Base-by-base conservation (phyloP, 108 stramenopile species). In the Aurantiochytrium sp. region DNA sequence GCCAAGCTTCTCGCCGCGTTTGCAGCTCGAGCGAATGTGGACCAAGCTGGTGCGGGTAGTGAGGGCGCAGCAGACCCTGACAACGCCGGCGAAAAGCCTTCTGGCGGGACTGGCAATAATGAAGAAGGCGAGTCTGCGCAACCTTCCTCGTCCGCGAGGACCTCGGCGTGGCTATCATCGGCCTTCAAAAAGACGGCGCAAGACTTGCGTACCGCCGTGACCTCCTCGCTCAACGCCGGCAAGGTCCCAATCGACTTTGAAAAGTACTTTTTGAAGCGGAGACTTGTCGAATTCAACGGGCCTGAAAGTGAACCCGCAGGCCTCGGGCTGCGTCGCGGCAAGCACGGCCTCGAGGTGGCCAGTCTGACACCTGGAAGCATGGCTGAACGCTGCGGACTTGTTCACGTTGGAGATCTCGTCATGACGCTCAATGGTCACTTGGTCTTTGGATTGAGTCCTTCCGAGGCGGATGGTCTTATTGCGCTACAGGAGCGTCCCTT, bases 111-210 rank as follows among this genome's bases (percentile, higher is more conserved):
- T 35, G 35, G 35, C 35, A 35, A 35, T 35, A 35, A 35, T 35
- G 35, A 35, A 1, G 35, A 35, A 35, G 35, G 35, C 35, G 35
- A 35, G 35, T 69, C 64, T 28, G 42, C 35, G 35, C 64, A 8
- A 12, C 18, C 64, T 35, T 28, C 64, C 10, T 6, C 25, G 64
- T 69, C 64, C 0, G 35, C 35, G 25, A 47, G 6, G 10, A 83
- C 76, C 10, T 28, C 51, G 6, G 51, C 16, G 23, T 83, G 76
- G 76, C 51, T 83, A 6, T 83, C 76, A 8, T 83, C 76, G 6
- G 76, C 76, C n/a, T 53, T 83, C 16, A 83, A 83, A 53, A 83
- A 83, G 76, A 47, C 45, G 12, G 76, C 76, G 49, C 76, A 83
- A 45, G 45, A 47, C 51, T 1, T 83, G 76, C 45, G 51, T 0